Evolutionary conservation across 2,329 filamentous ascomycete genomes (phyloP).

Genomic region (Fusarium napiforme): DNA sequence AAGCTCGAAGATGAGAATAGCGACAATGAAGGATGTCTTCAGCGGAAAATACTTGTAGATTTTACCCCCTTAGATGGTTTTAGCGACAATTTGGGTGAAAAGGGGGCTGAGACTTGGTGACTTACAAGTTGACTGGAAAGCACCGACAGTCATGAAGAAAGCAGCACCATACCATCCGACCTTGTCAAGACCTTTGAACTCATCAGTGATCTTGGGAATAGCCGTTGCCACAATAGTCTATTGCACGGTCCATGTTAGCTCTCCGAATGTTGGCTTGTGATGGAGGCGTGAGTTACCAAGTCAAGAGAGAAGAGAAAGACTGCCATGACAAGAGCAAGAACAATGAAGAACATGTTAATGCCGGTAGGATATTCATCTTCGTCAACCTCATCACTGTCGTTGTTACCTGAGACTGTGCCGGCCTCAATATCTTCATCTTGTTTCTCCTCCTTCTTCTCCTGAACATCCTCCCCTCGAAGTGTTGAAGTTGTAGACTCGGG

Average conservation of each 20-base stretch:
- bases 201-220: slow-evolving; percentile 66
- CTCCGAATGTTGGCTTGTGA: neutral
- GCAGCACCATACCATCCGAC: slow-evolving; percentile 70
- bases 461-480: slow-evolving; percentile 43
- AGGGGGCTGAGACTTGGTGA: slow-evolving; percentile 9
- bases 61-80: slow-evolving; percentile 55
- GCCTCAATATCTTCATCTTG: slow-evolving; percentile 39
- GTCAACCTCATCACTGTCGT: slow-evolving; percentile 33
- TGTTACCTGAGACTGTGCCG: slow-evolving; percentile 31
- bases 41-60: slow-evolving; percentile 64
- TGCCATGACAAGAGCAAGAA: slow-evolving; percentile 58
- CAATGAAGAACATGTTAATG: slow-evolving; percentile 54
- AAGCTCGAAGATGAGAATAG: slow-evolving; percentile 64
- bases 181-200: slow-evolving; percentile 62
- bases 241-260: slow-evolving; percentile 6
- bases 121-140: slow-evolving; percentile 57
- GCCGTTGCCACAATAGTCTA: slow-evolving; percentile 68
- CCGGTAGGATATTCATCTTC: slow-evolving; percentile 55
- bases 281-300: slow-evolving; percentile 48
- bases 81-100: slow-evolving; percentile 23
- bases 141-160: slow-evolving; percentile 61
- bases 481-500: slow-evolving; percentile 47
- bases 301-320: slow-evolving; percentile 63
- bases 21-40: slow-evolving; percentile 59
- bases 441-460: slow-evolving; percentile 44